Base-by-base conservation (phyloP, 1,284 basidiomycete species). In the Cutaneotrichosporon curvatum region DNA sequence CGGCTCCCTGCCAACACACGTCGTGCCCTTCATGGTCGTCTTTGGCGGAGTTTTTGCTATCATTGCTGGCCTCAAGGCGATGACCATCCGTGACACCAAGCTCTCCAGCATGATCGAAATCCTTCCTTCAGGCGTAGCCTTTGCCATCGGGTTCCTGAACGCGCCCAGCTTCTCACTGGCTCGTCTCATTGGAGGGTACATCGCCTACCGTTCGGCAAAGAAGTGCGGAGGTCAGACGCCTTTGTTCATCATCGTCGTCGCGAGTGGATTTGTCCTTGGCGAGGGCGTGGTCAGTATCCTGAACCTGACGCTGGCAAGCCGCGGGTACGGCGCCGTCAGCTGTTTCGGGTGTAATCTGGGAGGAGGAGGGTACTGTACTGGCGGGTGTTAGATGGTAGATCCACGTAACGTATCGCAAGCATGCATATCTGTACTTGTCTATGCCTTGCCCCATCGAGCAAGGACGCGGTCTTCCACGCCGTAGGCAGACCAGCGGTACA, bases 131-230 rank as follows among this genome's bases (percentile, higher is more conserved):
- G 90, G 90, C 25, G 82, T 90, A 22, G 87, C 87, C 1, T 90
- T 90, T 50, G 90, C 76, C 1, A 74, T 78, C 19, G 77, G 77
- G 0, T 94, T 97, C 73, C 77, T 96, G 63, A 97, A 96, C 66
- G 90, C 91, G 2, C 92, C 94, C 4, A 88, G 87, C 7, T 97
- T 97, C 73, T 89, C 88, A 4, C 78, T 97, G 43, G 90, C 92
- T 1, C 81, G 92, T 40, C 76, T 97, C 22, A 78, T 95, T 40
- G 94, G 94, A 31, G 94, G 92, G 2, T 64, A 88, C 55, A 73
- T 87, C 55, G 88, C 91, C 53, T 80, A 84, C 66, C 67, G 48
- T 81, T 83, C 70, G 76, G 80, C 63, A 15, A 75, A 77, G 47
- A 55, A 36, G 18, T 37, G 42, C 5, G 57, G 40, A 1, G 75